These are phyloP conservation scores for Lasiodiplodia hormozganensis DNA, from an alignment of 2,329 filamentous ascomycete species.

Conservation along the genomic window DNA sequence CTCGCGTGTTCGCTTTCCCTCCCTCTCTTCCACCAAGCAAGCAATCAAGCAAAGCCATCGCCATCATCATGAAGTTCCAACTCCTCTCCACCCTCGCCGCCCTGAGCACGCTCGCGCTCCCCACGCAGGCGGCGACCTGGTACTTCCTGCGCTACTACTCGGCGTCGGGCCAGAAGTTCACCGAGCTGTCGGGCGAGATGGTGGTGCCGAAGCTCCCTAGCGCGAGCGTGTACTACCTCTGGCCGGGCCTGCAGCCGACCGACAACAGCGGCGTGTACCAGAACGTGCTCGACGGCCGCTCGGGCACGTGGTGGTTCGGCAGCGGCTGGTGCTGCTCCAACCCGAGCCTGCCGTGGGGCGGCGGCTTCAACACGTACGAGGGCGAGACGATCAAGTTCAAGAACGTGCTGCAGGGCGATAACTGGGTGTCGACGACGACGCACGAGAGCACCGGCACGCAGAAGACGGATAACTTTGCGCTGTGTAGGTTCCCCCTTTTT, in stretches of 20 bases:
- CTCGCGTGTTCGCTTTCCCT: slow-evolving; percentile 1
- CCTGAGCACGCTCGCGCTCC: not conserved
- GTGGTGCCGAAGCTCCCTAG: slow-evolving; percentile 32
- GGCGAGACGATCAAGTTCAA: slow-evolving; percentile 45
- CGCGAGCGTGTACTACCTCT: slow-evolving; percentile 51
- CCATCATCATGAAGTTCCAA: slow-evolving; percentile 6
- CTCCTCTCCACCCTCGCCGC: slow-evolving; percentile 18
- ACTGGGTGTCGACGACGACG: slow-evolving; percentile 43
- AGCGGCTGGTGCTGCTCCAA: slow-evolving; percentile 52
- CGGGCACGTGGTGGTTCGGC: slow-evolving; percentile 52
- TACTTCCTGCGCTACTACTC: slow-evolving; percentile 34
- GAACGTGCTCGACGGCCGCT: slow-evolving; percentile 51
- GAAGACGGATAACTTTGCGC: slow-evolving; percentile 45
- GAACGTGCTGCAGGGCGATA: slow-evolving; percentile 35
- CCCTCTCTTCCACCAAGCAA: not conserved
- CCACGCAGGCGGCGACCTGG: slow-evolving; percentile 31
- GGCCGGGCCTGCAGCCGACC: slow-evolving; percentile 52
- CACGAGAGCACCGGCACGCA: slow-evolving; percentile 38
- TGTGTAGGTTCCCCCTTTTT: slow-evolving; percentile 32
- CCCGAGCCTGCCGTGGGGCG: slow-evolving; percentile 47
- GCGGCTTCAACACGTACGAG: slow-evolving; percentile 48
- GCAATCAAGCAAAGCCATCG: slow-evolving; percentile 1
- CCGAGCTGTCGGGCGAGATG: slow-evolving; percentile 33
- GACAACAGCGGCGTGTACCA: slow-evolving; percentile 52
- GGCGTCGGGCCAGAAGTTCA: slow-evolving; percentile 31